Evolutionary conservation across 192 early-diverging fungal genomes (phyloP), one percentile per base, ranked within the genome.

Genomic region (Backusella tuberculispora): DNA sequence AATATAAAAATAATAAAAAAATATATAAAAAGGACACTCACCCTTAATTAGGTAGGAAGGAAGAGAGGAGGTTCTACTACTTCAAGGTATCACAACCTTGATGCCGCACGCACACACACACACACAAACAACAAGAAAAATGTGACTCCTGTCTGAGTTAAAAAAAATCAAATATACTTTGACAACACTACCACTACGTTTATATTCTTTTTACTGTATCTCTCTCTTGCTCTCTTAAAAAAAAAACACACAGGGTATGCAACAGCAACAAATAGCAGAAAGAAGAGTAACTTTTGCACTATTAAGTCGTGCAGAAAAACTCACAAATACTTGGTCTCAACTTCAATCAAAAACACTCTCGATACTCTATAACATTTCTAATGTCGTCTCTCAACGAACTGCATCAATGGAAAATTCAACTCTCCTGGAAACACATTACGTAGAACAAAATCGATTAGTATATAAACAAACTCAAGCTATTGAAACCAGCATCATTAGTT

Each of bases 391-490:
- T 19, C 72, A 73, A 73, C 63, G 63, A 43, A 24, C 37, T 45
- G 72, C 72, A 26, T 19, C 41, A 10, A 15, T 63, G 13, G 72
- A 73, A 26, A 24, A 24, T n/a, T 24, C 56, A 10, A 37, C 14
- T 8, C 44, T 19, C 26, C 21, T 73, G 4, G 56, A 26, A 37
- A 14, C 41, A 26, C 19, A 44, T 4, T 24, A 44, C 4, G 56
- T 63, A 4, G 29, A 44, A 10, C 60, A 41, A n/a, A 44, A 21
- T 29, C 63, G 43, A 64, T 17, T 73, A 6, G 2, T 73, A 2
- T 73, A 45, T 65, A 73, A 73, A 37, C 72, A 73, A 47, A 65
- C 72, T 13, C 41, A 44, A 10, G 48, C 63, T 1, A 64, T 73
- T 4, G 72, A 73, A 24, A 34, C 5, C 41, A 64, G 21, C 9